Percentiles rank a stretch among this genome's conserved stretches.
Conservation (phyloP, 1,139 yeast species). For the Nadsonia commutata region DNA sequence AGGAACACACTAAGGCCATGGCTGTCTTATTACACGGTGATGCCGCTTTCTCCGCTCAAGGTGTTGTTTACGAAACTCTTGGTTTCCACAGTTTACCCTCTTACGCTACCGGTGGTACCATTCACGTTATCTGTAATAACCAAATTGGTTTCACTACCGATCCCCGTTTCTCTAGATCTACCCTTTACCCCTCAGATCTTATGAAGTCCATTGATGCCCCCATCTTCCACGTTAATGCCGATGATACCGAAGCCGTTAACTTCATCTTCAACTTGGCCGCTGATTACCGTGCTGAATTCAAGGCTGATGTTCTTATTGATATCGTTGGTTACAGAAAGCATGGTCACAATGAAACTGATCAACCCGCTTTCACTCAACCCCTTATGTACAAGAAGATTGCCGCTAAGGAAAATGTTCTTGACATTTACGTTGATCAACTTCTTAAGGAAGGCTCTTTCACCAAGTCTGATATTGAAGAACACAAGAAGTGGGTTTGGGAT, state of each 20-base stretch:
- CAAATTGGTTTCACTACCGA: constrained; percentile 99
- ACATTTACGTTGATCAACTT: constrained; percentile 68
- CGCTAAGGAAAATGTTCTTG: constrained; percentile 76
- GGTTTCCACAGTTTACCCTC: constrained; percentile 89
- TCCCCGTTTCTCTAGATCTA: constrained; percentile 94
- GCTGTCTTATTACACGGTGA: constrained; percentile 94
- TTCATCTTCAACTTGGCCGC: constrained; percentile 94
- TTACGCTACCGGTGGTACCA: constrained; percentile 96
- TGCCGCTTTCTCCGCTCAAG: constrained; percentile 98
- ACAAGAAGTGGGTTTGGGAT: constrained; percentile 97
- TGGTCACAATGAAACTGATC: constrained; percentile 99
- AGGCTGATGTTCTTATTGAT: constrained; percentile 89
- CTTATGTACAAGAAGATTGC: constrained; percentile 88
- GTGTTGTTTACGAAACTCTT: constrained; percentile 97
- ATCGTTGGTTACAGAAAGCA: constrained; percentile 97
- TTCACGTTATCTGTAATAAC: constrained; percentile 89
- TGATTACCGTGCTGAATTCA: constrained; percentile 95
- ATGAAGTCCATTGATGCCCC: constrained; percentile 97
- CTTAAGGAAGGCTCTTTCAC: constrained; percentile 80
- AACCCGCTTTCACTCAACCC: constrained; percentile 97
- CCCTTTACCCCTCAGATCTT: constrained; percentile 94
- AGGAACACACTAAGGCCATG: constrained; percentile 73
- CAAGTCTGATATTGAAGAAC: constrained; percentile 81
- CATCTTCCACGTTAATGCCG: constrained; percentile 97
- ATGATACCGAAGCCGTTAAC: constrained; percentile 87